Percentiles rank a stretch among this genome's conserved stretches.
Conservation (phyloP, 768 basidiomycete species). For the Neoboletus subvelutipes region DNA sequence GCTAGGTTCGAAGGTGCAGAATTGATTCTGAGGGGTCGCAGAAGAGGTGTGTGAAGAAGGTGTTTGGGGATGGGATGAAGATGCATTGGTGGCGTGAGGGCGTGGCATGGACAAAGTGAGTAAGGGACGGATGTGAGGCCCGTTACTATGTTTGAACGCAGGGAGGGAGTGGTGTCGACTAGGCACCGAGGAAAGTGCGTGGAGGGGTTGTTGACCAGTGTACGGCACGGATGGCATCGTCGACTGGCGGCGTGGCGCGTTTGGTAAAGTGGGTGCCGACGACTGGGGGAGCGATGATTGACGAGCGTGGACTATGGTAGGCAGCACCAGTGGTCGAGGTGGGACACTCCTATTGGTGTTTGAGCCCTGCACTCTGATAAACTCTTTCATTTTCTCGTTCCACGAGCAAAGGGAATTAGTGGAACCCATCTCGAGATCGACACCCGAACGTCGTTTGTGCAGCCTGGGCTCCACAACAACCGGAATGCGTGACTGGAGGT, state of each 20-base stretch:
- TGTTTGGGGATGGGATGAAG: constrained; percentile 6
- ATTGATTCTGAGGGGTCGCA: not conserved
- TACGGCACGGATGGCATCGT: constrained; percentile 3
- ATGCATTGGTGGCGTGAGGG: not conserved
- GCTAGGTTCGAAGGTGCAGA: not conserved
- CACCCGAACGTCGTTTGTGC: not conserved
- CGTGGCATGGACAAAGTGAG: constrained; percentile 4
- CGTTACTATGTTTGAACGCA: constrained; percentile 12
- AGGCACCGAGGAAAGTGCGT: not conserved
- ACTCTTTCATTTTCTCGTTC: constrained; percentile 6
- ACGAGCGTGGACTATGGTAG: constrained; percentile 8
- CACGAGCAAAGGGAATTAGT: constrained; percentile 3
- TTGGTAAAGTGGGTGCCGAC: not conserved
- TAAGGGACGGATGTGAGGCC: not conserved
- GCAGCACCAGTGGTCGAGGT: constrained; percentile 9
- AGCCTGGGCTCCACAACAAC: constrained; percentile 15
- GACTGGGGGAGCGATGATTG: constrained; percentile 4
- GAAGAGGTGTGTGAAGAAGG: constrained; percentile 9
- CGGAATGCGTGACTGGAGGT: constrained; percentile 33
- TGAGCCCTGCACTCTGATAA: not conserved
- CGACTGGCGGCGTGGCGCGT: constrained; percentile 12
- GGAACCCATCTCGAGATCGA: constrained; percentile 23
- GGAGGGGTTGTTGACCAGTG: not conserved
- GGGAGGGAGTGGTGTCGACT: constrained; percentile 28
- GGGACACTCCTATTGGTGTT: not conserved